Percentiles rank a stretch among this genome's conserved stretches.
phyloP scores from a whole-genome alignment of 345 rosid genomes.

The Conringia planisiliqua region DNA sequence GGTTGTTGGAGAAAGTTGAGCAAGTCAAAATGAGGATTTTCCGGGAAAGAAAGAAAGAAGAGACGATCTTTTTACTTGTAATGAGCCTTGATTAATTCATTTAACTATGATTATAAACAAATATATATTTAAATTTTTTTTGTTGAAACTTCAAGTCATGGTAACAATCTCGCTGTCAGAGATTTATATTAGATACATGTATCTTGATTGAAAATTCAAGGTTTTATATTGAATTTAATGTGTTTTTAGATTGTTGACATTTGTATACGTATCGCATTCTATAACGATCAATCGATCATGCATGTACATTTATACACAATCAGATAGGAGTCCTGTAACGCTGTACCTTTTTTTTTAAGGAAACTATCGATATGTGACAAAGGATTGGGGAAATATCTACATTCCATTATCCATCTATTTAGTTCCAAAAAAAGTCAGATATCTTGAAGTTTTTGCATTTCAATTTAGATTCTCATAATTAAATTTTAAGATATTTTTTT shows the following conservation, averaged over 20 bases:
- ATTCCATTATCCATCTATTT: too few species aligned
- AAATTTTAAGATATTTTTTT: too few species aligned
- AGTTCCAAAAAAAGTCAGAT: too few species aligned
- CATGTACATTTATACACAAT: slow-evolving; percentile 4
- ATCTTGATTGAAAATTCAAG: not conserved
- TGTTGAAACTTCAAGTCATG: slow-evolving; percentile 8
- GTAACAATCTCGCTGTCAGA: slow-evolving; percentile 12
- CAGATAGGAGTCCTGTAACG: not conserved
- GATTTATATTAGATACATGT: not conserved
- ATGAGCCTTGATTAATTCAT: not conserved
- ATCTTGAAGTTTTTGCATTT: too few species aligned
- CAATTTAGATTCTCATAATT: too few species aligned
- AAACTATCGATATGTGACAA: not conserved
- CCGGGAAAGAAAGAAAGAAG: slow-evolving; percentile 33
- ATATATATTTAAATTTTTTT: not conserved
- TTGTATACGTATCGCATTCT: not conserved
- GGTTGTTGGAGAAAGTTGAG: not conserved
- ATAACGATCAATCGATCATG: slow-evolving; percentile 17
- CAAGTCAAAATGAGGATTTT: slow-evolving; percentile 30
- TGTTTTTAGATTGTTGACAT: slow-evolving; percentile 10
- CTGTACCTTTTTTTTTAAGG: not conserved
- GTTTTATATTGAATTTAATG: not conserved
- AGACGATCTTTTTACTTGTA: slow-evolving; percentile 9
- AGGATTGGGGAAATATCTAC: too few species aligned
- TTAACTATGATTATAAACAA: not conserved